Evolutionary conservation across 257 asterid species (phyloP), one percentile per base, ranked within the genome.

Genomic region (Nicotiana otophora): DNA sequence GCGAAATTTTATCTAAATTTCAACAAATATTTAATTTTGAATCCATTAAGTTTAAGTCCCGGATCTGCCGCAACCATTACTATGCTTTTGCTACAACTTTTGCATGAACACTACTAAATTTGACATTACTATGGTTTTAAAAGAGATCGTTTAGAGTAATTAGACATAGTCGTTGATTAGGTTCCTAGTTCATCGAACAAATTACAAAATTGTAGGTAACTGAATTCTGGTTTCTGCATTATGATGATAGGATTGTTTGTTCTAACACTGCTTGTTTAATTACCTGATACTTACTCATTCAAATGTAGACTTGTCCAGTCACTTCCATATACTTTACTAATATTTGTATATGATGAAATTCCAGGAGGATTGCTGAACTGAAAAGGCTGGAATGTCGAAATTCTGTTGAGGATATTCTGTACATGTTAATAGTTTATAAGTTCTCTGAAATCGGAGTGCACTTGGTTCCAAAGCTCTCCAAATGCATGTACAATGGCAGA

Each of bases 381-480:
- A 90, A 86, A 86, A 84, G 76, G 63, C 42, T 61, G 15, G 95
- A 94, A 65, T 91, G 97, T 86, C 86, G 53, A 77, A 86, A 85
- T 5, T 93, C 86, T 48, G 92, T 93, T n/a, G 95, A 94, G 86
- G 99, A 96, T 30, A 83, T 91, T 10, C 88, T 96, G 91, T 96
- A 94, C 63, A 80, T 87, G 86, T 85, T 89, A 11, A 82, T 93
- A 65, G 77, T 85, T 42, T 78, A 86, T 88, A 88, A 92, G 77
- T 96, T 96, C 86, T 84, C 84, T 5, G 90, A 90, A 60, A 91
- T 92, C 23, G 81, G 90, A 68, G 99, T 96, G 67, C 93, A 88
- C 86, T 83, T 93, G 85, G 90, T 96, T 46, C 98, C 99, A 0
- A 85, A 84, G 19, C 92, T 93, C 28, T 90, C 97, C 80, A 87